A percentile compares a stretch with the other conserved stretches of the same genome.
Conservation (phyloP, 805 yeast species). For the Lipomyces starkeyi region DNA sequence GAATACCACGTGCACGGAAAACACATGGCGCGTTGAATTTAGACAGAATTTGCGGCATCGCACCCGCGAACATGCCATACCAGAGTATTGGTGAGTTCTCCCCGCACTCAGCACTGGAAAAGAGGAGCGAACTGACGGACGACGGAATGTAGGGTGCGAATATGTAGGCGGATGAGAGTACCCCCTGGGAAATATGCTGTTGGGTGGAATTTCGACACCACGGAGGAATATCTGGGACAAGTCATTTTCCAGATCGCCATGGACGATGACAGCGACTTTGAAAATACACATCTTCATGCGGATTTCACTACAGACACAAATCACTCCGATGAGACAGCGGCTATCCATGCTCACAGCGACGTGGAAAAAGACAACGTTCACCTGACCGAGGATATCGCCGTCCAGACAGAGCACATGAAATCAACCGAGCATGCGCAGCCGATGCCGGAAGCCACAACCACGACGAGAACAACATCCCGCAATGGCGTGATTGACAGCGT, state of each 20-base stretch:
- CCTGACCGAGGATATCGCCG: not conserved
- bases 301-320: not conserved
- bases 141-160: conserved; percentile 8
- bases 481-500: not conserved
- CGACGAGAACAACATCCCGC: not conserved
- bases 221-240: conserved; percentile 12
- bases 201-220: conserved; percentile 4
- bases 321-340: not conserved
- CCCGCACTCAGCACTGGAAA: too few species aligned
- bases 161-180: conserved; percentile 12
- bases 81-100: not conserved
- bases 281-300: not conserved
- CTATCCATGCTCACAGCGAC: not conserved
- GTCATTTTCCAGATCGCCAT: conserved; percentile 2
- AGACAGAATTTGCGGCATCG: not conserved
- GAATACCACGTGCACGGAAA: not conserved
- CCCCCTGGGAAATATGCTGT: conserved; percentile 19
- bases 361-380: not conserved
- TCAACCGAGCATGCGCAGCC: not conserved
- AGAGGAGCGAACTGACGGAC: not conserved
- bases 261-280: not conserved
- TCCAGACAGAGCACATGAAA: too few species aligned
- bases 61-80: not conserved
- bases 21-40: not conserved
- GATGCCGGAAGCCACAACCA: not conserved